A percentile compares a stretch with the other conserved stretches of the same genome.
Evolutionary conservation across 2,329 filamentous ascomycete species (phyloP).

Genomic region (Aureobasidium sp.): DNA sequence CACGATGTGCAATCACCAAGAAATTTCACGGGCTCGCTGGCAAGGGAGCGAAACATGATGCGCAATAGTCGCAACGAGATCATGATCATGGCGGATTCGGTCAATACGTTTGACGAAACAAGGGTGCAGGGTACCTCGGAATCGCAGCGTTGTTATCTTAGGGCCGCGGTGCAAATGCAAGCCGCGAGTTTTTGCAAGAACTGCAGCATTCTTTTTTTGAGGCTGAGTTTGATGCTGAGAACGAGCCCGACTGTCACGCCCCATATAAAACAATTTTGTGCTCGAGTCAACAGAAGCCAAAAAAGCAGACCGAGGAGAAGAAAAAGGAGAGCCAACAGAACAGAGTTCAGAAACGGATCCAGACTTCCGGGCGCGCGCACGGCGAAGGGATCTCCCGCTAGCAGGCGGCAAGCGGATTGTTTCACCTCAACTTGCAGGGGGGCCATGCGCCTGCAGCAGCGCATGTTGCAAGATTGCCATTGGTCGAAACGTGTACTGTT

Average conservation of each 20-base stretch:
- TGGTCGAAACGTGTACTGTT: neutral
- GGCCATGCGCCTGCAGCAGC: constrained; percentile 15
- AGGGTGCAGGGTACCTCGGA: neutral
- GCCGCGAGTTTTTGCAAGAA: neutral
- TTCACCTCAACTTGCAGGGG: constrained; percentile 15
- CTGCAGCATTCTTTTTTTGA: neutral
- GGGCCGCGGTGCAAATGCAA: neutral
- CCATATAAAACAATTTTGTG: neutral
- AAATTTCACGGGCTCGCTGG: neutral
- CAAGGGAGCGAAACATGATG: neutral
- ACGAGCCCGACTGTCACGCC: neutral
- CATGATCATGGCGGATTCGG: neutral
- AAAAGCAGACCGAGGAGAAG: constrained; percentile 3
- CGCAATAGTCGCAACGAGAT: neutral
- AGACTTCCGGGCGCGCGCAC: constrained; percentile 10
- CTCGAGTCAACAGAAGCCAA: neutral
- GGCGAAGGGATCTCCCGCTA: constrained; percentile 15
- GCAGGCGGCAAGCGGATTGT: constrained; percentile 12
- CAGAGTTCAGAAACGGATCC: constrained; percentile 12
- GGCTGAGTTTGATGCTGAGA: neutral
- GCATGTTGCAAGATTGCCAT: constrained; percentile 16
- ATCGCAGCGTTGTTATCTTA: constrained; percentile 5
- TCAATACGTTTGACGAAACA: neutral
- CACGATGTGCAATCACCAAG: neutral
- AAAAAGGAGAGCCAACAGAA: constrained; percentile 14